These are phyloP conservation scores for Pythium insidiosum DNA, from an alignment of 352 stramenopile genomes.

Conservation along the genomic window DNA sequence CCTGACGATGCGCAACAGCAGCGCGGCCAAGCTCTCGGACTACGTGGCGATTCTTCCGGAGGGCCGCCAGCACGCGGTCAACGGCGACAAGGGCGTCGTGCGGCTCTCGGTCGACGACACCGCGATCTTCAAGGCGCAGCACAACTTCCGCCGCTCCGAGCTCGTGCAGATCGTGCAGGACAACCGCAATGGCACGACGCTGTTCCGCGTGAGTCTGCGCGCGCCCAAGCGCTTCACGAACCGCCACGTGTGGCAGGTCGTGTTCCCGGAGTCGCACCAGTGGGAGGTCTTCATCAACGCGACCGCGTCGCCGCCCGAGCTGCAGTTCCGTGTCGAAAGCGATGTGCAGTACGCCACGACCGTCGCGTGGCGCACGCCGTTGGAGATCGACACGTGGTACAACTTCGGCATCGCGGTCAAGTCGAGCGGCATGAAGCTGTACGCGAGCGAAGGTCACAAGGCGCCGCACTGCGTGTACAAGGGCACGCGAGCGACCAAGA, in stretches of 20 bases:
- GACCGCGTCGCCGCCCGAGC: slow-evolving; percentile 31
- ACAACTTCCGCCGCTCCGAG: slow-evolving; percentile 58
- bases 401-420: slow-evolving; percentile 56
- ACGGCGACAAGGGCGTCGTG: slow-evolving; percentile 54
- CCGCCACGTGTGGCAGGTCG: slow-evolving; percentile 41
- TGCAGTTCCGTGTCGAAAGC: slow-evolving; percentile 45
- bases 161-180: slow-evolving; percentile 46
- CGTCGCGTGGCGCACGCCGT: slow-evolving; percentile 48
- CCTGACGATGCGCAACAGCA: slow-evolving; percentile 44
- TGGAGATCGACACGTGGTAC: slow-evolving; percentile 49
- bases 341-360: no score
- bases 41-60: slow-evolving; percentile 35
- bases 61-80: slow-evolving; percentile 43
- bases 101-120: slow-evolving; percentile 36
- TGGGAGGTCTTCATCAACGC: slow-evolving; percentile 59
- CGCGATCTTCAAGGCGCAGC: slow-evolving; percentile 41
- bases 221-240: slow-evolving; percentile 40
- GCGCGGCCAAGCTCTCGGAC: slow-evolving; percentile 29
- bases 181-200: slow-evolving; percentile 31
- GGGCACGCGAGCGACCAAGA: slow-evolving; percentile 15
- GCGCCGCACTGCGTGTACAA: slow-evolving; percentile 32
- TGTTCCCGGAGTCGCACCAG: slow-evolving; percentile 54
- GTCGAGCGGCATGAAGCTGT: slow-evolving; percentile 28
- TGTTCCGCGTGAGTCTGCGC: slow-evolving; percentile 55
- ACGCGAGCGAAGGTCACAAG: slow-evolving; percentile 41